Base-by-base conservation (phyloP, 306 rosid species). In the Medicago ruthenica region DNA sequence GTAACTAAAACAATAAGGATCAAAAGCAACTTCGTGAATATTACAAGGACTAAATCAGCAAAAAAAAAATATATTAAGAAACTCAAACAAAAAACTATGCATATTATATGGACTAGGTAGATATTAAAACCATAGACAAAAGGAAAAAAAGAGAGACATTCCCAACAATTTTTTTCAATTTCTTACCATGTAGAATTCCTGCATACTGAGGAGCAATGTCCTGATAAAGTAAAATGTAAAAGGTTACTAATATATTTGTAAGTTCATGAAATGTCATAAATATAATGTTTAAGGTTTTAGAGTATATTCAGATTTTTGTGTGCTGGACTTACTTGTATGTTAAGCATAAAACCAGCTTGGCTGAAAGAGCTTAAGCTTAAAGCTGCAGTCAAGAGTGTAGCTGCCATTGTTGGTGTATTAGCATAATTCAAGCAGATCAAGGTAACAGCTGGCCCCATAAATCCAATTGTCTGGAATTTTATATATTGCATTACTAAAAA, bases 121-220 rank as follows among this genome's bases (percentile, higher is more conserved):
- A 48, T 5, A 4, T 48, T 48, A 15, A 48, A 48, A 3, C 3
- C 8, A 48, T 7, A 54, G 1, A 8, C 10, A 24, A 20, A 18
- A 8, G 0, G 7, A 60, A 48, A 66, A 9, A 48, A 14, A 3
- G 34, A 3, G 5, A 9, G 8, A 18, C 8, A 76, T 48, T 51
- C 39, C 62, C 14, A 1, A 57, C 37, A 27, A 9, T 77, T 37
- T 4, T 37, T 10, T 27, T 48, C 6, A 76, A 74, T 21, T 71
- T 76, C 85, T 71, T 85, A 94, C 98, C 97, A 4, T 94, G 98
- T 60, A 94, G 89, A 81, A 86, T 76, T 80, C 98, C 98, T 4
- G 98, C 98, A 39, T 75, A 90, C 67, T 86, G 96, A 58, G 98
- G 97, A 63, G 97, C 98, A 77, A 94, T 92, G 77, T 92, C 98